Base-by-base conservation (phyloP, 257 asterid genomes). In the Solanum ahanhuiri region DNA sequence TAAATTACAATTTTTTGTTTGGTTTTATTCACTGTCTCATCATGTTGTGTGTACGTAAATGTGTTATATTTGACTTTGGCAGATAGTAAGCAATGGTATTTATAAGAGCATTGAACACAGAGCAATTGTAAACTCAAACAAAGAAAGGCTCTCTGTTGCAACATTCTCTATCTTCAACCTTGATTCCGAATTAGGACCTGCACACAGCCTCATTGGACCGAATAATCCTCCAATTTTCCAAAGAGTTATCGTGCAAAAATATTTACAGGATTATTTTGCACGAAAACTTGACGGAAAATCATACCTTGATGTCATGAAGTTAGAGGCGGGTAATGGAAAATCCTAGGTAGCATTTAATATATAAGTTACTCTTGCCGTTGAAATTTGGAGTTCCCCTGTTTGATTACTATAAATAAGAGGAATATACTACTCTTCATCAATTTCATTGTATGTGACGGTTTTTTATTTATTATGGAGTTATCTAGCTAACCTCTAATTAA, bases 141-240 rank as follows among this genome's bases (percentile, higher is more conserved):
- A n/a, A n/a, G n/a, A n/a, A n/a, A 89, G 96, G 88, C 89, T 92
- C 9, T 93, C 96, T 1, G 48, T 94, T 43, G 95, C 94, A n/a
- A 90, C 93, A 33, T 94, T 92, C 88, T 86, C 87, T 58, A 84
- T 87, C 89, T 82, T 89, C 75, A 92, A 85, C 70, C 41, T 90
- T 25, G 88, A 90, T 10, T 81, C 88, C 2, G 93, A 91, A 77
- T 43, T 94, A 75, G 96, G 93, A 9, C 95, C 96, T 30, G 91
- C 93, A 2, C 85, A 60, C 25, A 91, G 91, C 89, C 87, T 93
- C 20, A n/a, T 88, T 31, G 90, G 91, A 25, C 90, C 84, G 0
- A 25, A 90, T 12, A 90, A 87, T 83, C 95, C 91, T 17, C 86
- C 93, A 25, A 34, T 63, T n/a, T 93, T 92, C 18, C 82, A 35